Evolutionary conservation across 2,329 filamentous ascomycete species (phyloP).

Genomic region (Monilinia aucupariae): DNA sequence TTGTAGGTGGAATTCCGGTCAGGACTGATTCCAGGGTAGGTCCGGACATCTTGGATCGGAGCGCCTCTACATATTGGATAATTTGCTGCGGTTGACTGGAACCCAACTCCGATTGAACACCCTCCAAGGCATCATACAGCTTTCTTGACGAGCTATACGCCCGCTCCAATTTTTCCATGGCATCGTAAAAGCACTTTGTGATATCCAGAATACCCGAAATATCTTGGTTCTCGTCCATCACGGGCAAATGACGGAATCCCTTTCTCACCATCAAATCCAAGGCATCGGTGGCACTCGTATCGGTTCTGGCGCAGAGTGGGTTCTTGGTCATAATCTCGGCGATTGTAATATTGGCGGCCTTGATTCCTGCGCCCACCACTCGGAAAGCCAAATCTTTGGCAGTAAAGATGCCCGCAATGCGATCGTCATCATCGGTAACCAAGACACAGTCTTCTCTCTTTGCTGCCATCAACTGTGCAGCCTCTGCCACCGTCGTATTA

Average conservation of each 20-base stretch:
- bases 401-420: constrained; percentile 97
- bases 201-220: constrained; percentile 98
- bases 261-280: constrained; percentile 97
- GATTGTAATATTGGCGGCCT: constrained; percentile 85
- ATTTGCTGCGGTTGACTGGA: constrained; percentile 97
- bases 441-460: constrained; percentile 97
- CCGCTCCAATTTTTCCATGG: constrained; percentile 98
- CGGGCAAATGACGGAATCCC: constrained; percentile 92
- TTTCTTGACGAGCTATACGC: constrained; percentile 98
- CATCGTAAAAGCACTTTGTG: constrained; percentile 99
- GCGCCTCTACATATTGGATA: constrained; percentile 96
- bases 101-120: constrained; percentile 93
- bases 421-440: constrained; percentile 95
- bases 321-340: constrained; percentile 99
- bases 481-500: constrained; percentile 85
- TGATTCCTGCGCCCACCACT: constrained; percentile 85
- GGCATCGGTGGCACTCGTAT: constrained; percentile 96
- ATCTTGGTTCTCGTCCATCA: constrained; percentile 99
- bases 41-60: constrained; percentile 94
- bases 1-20: constrained; percentile 85
- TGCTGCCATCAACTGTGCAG: constrained; percentile 96
- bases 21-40: constrained; percentile 92
- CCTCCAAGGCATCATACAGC: constrained; percentile 93
- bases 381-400: constrained; percentile 98
- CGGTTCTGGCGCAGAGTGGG: constrained; percentile 91